Evolutionary conservation across 495 filamentous ascomycete species (phyloP).

Genomic region (Articulospora tetracladia): DNA sequence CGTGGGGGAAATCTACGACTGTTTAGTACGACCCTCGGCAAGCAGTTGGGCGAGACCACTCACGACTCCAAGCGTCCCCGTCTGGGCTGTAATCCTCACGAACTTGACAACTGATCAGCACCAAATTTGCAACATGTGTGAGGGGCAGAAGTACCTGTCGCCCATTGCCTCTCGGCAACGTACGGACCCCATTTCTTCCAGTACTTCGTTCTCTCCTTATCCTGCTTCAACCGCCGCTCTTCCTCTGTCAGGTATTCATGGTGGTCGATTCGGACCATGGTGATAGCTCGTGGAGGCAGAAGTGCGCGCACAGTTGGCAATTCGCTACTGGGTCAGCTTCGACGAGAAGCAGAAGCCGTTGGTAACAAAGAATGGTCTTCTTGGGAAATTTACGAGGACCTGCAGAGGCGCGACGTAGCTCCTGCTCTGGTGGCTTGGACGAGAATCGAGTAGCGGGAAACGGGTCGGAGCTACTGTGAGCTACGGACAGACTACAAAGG

Average conservation of each 20-base stretch:
- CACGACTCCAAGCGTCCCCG: constrained; percentile 95
- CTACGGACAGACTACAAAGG: background rate
- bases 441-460: background rate
- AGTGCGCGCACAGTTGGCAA: background rate
- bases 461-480: background rate
- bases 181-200: constrained; percentile 96
- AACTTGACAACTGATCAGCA: constrained; percentile 49
- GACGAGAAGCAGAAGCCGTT: background rate
- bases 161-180: constrained; percentile 79
- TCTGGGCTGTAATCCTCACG: constrained; percentile 85
- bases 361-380: background rate
- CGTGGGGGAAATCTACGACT: constrained; percentile 79
- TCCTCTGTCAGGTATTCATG: constrained; percentile 82
- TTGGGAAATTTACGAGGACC: constrained; percentile 14
- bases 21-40: background rate
- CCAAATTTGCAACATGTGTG: background rate
- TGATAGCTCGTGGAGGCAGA: constrained; percentile 6
- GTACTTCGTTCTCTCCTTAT: constrained; percentile 72
- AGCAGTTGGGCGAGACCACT: constrained; percentile 32
- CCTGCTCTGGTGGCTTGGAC: background rate
- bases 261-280: constrained; percentile 84
- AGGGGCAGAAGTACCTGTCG: constrained; percentile 56
- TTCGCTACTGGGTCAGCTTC: constrained; percentile 14
- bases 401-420: constrained; percentile 2
- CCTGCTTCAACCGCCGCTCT: constrained; percentile 84